A percentile compares a stretch with the other conserved stretches of the same genome.
phyloP scores from a whole-genome alignment of 257 asterid genomes.

The Petrea volubilis region DNA sequence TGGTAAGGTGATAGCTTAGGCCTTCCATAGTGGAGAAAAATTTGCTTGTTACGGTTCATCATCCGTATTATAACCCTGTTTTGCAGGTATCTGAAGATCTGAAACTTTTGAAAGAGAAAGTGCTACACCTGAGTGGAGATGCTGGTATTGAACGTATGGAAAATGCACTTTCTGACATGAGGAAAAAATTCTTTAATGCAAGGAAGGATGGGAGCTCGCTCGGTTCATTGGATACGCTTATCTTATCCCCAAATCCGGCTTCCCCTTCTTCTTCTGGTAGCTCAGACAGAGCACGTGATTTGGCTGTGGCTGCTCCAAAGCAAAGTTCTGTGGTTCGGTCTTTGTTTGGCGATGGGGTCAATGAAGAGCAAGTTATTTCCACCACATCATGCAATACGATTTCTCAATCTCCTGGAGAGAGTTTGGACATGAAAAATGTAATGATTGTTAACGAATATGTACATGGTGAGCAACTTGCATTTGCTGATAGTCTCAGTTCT shows the following conservation, averaged over 20 bases:
- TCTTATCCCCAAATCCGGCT: conserved; percentile 35
- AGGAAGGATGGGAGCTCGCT: conserved; percentile 43
- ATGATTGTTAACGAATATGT: conserved; percentile 62
- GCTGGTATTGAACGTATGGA: conserved; percentile 75
- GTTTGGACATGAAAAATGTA: conserved; percentile 51
- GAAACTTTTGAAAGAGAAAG: conserved; percentile 63
- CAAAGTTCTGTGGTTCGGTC: conserved; percentile 45
- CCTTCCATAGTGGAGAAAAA: background rate
- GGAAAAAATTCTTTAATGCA: conserved; percentile 48
- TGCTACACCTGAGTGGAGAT: conserved; percentile 64
- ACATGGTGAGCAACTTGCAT: conserved; percentile 52
- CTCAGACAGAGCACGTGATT: conserved; percentile 21
- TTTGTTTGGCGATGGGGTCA: conserved; percentile 36
- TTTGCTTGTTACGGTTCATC: background rate
- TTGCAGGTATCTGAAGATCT: conserved; percentile 62
- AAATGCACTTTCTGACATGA: conserved; percentile 52
- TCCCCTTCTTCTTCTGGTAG: conserved; percentile 28
- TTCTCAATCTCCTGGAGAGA: conserved; percentile 26
- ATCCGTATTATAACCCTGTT: conserved; percentile 5
- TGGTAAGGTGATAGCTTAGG: background rate
- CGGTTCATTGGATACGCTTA: conserved; percentile 35
- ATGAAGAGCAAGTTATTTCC: conserved; percentile 20
- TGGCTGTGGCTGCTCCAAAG: conserved; percentile 22
- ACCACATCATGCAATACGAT: conserved; percentile 17
- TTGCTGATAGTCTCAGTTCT: conserved; percentile 24